Percentiles rank a stretch among this genome's conserved stretches.
phyloP scores from a whole-genome alignment of 2,329 filamentous ascomycete species.

The Trichoderma asperellum region DNA sequence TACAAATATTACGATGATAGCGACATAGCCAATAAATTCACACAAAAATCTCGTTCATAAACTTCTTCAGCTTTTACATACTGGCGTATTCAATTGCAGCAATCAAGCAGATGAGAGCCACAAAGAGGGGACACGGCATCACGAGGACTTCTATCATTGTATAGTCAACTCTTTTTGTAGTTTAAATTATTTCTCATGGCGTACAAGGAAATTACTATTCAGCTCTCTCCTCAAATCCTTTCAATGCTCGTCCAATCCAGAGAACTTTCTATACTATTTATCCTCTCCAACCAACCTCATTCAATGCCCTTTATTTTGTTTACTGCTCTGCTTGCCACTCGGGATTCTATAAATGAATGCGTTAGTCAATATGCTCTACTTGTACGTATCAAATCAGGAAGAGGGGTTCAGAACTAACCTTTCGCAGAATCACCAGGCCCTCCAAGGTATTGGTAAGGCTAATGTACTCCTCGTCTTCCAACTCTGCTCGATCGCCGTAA shows the following conservation, averaged over 20 bases:
- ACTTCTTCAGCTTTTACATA: not conserved
- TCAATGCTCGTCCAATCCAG: slow-evolving; percentile 31
- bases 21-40: not conserved
- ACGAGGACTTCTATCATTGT: slow-evolving; percentile 37
- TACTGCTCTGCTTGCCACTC: slow-evolving; percentile 48
- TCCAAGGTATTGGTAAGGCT: slow-evolving; percentile 89
- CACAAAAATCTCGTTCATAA: not conserved
- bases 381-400: not conserved
- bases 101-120: not conserved
- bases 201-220: slow-evolving; percentile 43
- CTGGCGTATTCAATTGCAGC: too few relatives aligned
- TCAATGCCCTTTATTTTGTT: slow-evolving; percentile 26
- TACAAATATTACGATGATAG: not conserved
- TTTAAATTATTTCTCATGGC: slow-evolving; percentile 25
- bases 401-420: slow-evolving; percentile 63
- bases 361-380: not conserved
- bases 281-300: slow-evolving; percentile 5
- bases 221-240: slow-evolving; percentile 29
- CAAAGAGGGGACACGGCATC: too few relatives aligned
- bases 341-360: slow-evolving; percentile 40
- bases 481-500: slow-evolving; percentile 93
- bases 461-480: slow-evolving; percentile 97
- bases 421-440: slow-evolving; percentile 92
- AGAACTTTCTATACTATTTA: slow-evolving; percentile 18
- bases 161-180: slow-evolving; percentile 28